phyloP scores from a whole-genome alignment of 2,329 filamentous ascomycete genomes.

The Monosporascus cannonballus region DNA sequence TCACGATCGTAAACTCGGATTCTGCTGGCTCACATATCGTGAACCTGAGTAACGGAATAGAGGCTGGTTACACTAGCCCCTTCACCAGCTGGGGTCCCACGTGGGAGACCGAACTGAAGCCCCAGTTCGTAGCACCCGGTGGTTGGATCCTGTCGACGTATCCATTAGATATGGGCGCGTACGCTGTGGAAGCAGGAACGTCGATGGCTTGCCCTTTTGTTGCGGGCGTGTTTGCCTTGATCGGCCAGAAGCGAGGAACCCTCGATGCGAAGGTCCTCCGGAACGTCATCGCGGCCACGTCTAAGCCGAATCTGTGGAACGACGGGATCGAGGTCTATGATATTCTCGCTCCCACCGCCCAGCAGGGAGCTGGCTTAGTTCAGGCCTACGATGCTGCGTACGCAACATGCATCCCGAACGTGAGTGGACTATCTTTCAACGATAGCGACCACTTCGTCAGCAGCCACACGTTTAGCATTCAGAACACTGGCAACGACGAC shows the following conservation, averaged over 20 bases:
- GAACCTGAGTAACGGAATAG: slow-evolving; percentile 8
- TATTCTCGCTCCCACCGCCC: slow-evolving; percentile 26
- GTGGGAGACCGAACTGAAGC: slow-evolving; percentile 38
- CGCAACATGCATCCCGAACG: slow-evolving; percentile 29
- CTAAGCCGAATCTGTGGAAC: slow-evolving; percentile 22
- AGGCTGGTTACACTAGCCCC: slow-evolving; percentile 30
- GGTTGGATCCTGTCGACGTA: slow-evolving; percentile 45
- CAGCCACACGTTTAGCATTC: slow-evolving; percentile 30
- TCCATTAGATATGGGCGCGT: slow-evolving; percentile 31
- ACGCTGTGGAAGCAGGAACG: slow-evolving; percentile 45
- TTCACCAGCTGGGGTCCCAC: slow-evolving; percentile 40
- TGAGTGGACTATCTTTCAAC: slow-evolving; percentile 36
- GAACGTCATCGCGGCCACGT: slow-evolving; percentile 19
- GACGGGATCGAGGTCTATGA: slow-evolving; percentile 14
- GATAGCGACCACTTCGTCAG: slow-evolving; percentile 34
- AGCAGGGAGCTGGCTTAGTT: slow-evolving; percentile 36
- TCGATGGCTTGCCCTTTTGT: slow-evolving; percentile 46
- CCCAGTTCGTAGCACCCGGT: slow-evolving; percentile 39
- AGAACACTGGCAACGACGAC: slow-evolving; percentile 29
- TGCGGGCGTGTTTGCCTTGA: slow-evolving; percentile 30
- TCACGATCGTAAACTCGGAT: slow-evolving; percentile 11
- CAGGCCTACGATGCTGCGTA: slow-evolving; percentile 35
- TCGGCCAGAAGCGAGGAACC: slow-evolving; percentile 21
- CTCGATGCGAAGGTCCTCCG: slow-evolving; percentile 16
- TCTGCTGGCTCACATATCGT: slow-evolving; percentile 6